Evolutionary conservation across 768 basidiomycete genomes (phyloP).

Genomic region (Leccinum obscurum): DNA sequence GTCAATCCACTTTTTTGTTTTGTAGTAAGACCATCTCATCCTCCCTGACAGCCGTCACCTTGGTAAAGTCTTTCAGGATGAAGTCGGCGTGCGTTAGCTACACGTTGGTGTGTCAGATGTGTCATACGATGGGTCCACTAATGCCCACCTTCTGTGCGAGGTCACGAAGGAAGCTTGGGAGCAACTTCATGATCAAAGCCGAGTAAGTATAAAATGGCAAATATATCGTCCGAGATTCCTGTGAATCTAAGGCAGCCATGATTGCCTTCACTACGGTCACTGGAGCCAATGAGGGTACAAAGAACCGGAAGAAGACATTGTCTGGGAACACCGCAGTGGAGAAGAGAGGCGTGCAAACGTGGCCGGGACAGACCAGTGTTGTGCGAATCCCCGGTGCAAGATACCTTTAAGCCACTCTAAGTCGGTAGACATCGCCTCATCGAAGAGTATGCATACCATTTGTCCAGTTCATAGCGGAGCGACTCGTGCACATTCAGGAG

Average conservation of each 20-base stretch:
- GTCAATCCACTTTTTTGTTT: conserved; percentile 17
- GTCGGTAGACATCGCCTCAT: neutral
- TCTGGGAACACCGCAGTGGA: conserved; percentile 52
- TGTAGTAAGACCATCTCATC: conserved; percentile 44
- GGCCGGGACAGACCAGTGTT: conserved; percentile 80
- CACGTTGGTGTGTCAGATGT: conserved; percentile 11
- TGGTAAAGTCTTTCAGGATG: conserved; percentile 67
- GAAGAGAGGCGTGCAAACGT: conserved; percentile 80
- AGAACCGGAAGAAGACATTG: conserved; percentile 60
- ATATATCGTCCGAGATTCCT: conserved; percentile 68
- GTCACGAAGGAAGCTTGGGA: conserved; percentile 77
- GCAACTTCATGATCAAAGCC: conserved; percentile 49
- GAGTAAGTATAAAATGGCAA: conserved; percentile 74
- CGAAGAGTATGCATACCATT: conserved; percentile 46
- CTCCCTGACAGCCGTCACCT: conserved; percentile 56
- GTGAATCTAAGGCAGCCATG: conserved; percentile 78
- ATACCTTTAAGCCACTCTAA: conserved; percentile 46
- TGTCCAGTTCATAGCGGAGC: conserved; percentile 85
- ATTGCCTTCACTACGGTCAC: conserved; percentile 77
- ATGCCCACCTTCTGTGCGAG: conserved; percentile 68
- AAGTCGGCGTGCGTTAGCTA: conserved; percentile 71
- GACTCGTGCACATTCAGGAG: conserved; percentile 77
- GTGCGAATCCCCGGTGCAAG: conserved; percentile 78
- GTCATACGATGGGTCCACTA: neutral
- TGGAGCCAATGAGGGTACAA: conserved; percentile 73